Evolutionary conservation across 805 yeast species (phyloP).

Genomic region (Candida ulmi): DNA sequence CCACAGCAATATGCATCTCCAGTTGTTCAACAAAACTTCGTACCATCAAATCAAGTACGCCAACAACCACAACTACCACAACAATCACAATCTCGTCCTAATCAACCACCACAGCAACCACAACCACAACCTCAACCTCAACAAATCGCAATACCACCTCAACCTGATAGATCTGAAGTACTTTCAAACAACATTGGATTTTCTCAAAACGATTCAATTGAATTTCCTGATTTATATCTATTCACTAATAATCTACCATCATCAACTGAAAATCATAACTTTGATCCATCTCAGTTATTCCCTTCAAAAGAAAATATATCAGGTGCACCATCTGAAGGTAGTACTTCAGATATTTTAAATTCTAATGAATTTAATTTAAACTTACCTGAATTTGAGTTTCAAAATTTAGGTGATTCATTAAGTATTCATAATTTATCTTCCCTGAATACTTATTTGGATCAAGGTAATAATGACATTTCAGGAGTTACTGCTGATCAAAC

Average conservation of each 20-base stretch:
- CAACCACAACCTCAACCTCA: slow-evolving; percentile 1
- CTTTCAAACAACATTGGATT: not conserved
- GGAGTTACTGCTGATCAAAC: too few species aligned
- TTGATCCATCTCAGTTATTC: slow-evolving; percentile 23
- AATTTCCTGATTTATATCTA: slow-evolving; percentile 24
- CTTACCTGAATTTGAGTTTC: slow-evolving; percentile 23
- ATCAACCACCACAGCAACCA: slow-evolving; percentile 6
- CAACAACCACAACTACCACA: too few species aligned
- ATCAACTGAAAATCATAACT: slow-evolving; percentile 7
- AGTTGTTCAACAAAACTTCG: too few species aligned
- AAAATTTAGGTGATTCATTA: slow-evolving; percentile 16
- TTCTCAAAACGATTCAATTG: slow-evolving; percentile 5
- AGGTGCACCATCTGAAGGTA: slow-evolving; percentile 12
- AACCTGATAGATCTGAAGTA: not conserved
- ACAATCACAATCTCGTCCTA: slow-evolving; percentile 2
- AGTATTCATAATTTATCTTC: slow-evolving; percentile 20
- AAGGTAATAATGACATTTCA: not conserved
- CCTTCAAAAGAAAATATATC: slow-evolving; percentile 7
- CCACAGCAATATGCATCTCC: too few species aligned
- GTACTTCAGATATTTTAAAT: slow-evolving; percentile 10
- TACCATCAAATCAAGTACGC: too few species aligned
- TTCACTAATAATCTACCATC: slow-evolving; percentile 22
- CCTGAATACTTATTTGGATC: slow-evolving; percentile 16
- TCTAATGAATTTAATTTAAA: slow-evolving; percentile 18
- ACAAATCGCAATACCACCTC: not conserved